Evolutionary conservation across 2,329 filamentous ascomycete species (phyloP).

Genomic region (Gaeumannomyces sp.): DNA sequence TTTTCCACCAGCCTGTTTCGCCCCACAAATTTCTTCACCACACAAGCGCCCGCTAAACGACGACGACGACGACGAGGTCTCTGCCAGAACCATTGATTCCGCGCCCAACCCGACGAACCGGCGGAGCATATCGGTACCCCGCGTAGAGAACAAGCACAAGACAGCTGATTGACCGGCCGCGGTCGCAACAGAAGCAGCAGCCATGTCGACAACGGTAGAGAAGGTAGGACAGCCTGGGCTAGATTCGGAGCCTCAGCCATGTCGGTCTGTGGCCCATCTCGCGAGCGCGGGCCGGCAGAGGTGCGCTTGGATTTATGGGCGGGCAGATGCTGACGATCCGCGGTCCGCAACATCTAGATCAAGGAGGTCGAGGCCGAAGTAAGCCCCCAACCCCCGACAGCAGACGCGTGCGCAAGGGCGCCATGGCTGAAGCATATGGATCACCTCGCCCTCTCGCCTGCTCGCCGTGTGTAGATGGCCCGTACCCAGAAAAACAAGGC

Average conservation of each 20-base stretch:
- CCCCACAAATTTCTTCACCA: slow-evolving; percentile 7
- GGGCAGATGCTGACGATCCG: slow-evolving; percentile 2
- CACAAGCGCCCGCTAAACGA: not conserved
- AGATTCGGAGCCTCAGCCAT: not conserved
- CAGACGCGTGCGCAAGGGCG: not conserved
- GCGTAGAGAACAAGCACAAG: not conserved
- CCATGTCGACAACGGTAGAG: slow-evolving; percentile 94
- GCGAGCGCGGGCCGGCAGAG: not conserved
- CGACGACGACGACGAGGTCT: not conserved
- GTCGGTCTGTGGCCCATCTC: not conserved
- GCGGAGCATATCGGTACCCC: not conserved
- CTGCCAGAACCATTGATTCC: not conserved
- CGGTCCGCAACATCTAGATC: slow-evolving; percentile 53
- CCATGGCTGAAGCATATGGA: slow-evolving; percentile 3
- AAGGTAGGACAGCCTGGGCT: slow-evolving; percentile 55
- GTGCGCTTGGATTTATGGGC: slow-evolving; percentile 13
- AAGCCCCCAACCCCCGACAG: slow-evolving; percentile 27
- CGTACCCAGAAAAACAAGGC: slow-evolving; percentile 96
- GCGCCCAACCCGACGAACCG: too few species aligned
- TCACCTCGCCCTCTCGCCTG: not conserved
- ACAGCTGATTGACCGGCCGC: not conserved
- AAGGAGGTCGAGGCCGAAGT: slow-evolving; percentile 95
- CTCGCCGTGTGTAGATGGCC: slow-evolving; percentile 63
- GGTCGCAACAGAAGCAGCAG: slow-evolving; percentile 29
- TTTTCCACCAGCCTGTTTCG: not conserved